Base-by-base conservation (phyloP, 306 rosid species). In the Senna tora region DNA sequence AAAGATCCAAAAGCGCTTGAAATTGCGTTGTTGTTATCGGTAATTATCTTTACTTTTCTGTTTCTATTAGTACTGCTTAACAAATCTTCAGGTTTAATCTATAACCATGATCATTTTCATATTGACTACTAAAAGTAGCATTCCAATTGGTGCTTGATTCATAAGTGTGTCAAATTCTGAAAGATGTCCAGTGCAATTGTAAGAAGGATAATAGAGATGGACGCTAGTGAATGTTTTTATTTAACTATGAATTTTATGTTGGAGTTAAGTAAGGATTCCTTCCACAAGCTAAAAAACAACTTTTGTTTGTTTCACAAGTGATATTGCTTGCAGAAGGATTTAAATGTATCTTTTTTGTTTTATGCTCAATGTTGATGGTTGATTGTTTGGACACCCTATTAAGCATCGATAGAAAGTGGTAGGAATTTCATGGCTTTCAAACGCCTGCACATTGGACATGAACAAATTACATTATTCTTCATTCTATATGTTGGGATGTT, bases 1-100 rank as follows among this genome's bases (percentile, higher is more conserved):
- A 90, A 84, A 80, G 97, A 93, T 72, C 88, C 97, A 9, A 93
- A 82, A 85, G 98, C 97, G 6, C 96, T 90, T 80, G 98, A 93
- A 84, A 93, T 93, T 54, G 98, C 98, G 8, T 77, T 90, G 21
- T 67, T 87, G 73, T 79, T 93, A 80, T 93, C 96, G 92, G 98
- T 93, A 88, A 72, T 68, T 53, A 52, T 73, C 83, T 55, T 22
- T 30, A 74, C 47, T 33, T 39, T 74, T 59, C 57, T 56, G 62
- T 67, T 67, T 64, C 75, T 85, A 51, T 46, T 39, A 55, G 22
- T 57, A 72, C 38, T 49, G 47, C 41, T 21, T 64, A 54, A 46
- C 53, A 63, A 53, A 21, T 56, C 39, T 25, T 19, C 11, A 10
- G 25, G 64, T 55, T 73, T 21, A 57, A 41, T 32, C 59, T 53